Percentiles rank a stretch among this genome's conserved stretches.
Evolutionary conservation across 148 eudicot species (phyloP).

Genomic region (Pharnaceum exiguum): DNA sequence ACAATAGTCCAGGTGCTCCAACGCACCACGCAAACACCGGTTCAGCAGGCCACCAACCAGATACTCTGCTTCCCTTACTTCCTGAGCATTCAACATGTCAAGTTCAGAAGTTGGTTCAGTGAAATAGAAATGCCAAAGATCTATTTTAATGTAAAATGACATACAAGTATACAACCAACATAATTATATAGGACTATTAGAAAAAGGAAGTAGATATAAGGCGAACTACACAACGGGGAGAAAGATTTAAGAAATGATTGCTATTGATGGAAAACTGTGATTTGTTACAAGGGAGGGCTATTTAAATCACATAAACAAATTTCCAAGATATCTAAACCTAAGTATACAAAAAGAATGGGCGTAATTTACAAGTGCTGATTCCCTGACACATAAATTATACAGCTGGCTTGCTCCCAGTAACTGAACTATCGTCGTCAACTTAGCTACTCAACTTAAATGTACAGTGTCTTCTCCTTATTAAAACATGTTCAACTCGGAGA

Average conservation of each 20-base stretch:
- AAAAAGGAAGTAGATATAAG: neutral
- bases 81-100: no score
- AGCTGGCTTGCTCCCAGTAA: slow-evolving; percentile 25
- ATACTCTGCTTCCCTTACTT: no score
- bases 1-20: no score
- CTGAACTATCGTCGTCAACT: slow-evolving; percentile 23
- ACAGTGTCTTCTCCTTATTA: slow-evolving; percentile 33
- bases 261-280: slow-evolving; percentile 31
- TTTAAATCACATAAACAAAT: slow-evolving; percentile 33
- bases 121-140: no score
- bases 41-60: no score
- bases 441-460: slow-evolving; percentile 36
- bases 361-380: slow-evolving; percentile 47
- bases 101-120: no score
- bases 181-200: no score
- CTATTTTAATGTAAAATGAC: no score
- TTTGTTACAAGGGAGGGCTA: slow-evolving; percentile 32
- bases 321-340: slow-evolving; percentile 34
- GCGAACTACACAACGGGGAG: no score
- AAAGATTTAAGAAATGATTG: slow-evolving; percentile 20
- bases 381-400: slow-evolving; percentile 36
- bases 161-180: no score
- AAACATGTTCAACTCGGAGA: slow-evolving; percentile 67
- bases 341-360: slow-evolving; percentile 52
- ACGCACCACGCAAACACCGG: no score